Evolutionary conservation across 169 alveolate genomes (phyloP), one percentile per base, ranked within the genome.

Genomic region (Cryptosporidium sp.): DNA sequence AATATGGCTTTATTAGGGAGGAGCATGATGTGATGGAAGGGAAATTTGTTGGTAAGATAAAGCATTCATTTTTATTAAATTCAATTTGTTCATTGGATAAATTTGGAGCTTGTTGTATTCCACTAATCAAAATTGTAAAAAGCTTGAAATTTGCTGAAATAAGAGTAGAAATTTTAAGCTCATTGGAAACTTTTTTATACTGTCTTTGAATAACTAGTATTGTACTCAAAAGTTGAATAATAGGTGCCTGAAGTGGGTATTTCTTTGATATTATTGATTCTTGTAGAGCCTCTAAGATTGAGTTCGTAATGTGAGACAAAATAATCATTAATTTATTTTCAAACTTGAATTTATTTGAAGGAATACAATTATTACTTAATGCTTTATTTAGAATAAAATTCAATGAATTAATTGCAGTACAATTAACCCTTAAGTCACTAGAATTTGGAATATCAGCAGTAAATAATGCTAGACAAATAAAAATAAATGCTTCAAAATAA

Each of bases 401-500:
- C 12, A 80, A 65, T 8, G 75, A 18, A 80, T 80, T 62, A 39
- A 43, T 43, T 45, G 89, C 73, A 41, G 70, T 80, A 61, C 48
- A 35, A 58, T 80, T 55, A 6, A 80, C 50, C 21, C 80, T 43
- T 0, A 80, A 80, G 58, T 73, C 71, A 41, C 50, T 45, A 0
- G 73, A 43, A 16, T 65, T 65, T 33, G 50, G 43, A 10, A 33
- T 31, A 3, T 80, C 80, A 29, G 67, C 62, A 18, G 31, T 80
- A 39, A 67, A 62, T 31, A 80, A 65, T 31, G 45, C 29, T 10
- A 80, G 35, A 3, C 74, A 61, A 80, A 65, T 31, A 37, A 59
- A 80, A 21, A 41, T 1, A 65, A 80, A 80, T 43, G 74, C 89
- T 18, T 80, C 89, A 26, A 80, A 80, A 43, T 80, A 80, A 55